A percentile compares a stretch with the other conserved stretches of the same genome.
Evolutionary conservation across 164 flowering plant genomes (phyloP).

Genomic region (Brasenia schreberi): DNA sequence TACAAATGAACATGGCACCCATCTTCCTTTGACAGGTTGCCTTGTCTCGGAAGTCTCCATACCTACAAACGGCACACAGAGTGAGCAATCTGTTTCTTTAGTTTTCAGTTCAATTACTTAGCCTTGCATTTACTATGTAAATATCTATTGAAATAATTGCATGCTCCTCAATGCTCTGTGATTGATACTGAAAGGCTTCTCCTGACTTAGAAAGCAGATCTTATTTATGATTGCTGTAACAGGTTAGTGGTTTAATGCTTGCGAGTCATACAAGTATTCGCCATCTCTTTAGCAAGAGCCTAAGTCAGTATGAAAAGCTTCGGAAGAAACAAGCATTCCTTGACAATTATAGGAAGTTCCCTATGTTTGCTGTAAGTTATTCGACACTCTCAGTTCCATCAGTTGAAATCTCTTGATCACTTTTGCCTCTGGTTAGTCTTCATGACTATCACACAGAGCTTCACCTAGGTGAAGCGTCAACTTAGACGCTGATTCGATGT

Average conservation of each 20-base stretch:
- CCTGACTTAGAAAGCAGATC: no score
- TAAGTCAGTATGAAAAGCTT: conserved; percentile 91
- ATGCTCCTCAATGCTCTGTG: no score
- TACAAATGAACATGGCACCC: neutral
- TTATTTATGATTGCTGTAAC: neutral
- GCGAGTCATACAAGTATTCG: conserved; percentile 98
- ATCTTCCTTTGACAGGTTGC: conserved; percentile 53
- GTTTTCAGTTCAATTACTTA: no score
- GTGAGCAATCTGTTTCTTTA: conserved; percentile 17
- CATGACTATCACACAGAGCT: no score
- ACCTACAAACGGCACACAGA: conserved; percentile 95
- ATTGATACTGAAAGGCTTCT: no score
- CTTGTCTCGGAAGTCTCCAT: conserved; percentile 93
- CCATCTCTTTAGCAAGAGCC: conserved; percentile 89
- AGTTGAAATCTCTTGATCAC: no score
- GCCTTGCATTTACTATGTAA: no score
- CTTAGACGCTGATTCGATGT: no score
- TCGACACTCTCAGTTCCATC: no score
- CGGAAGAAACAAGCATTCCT: conserved; percentile 98
- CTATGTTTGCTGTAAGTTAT: conserved; percentile 30
- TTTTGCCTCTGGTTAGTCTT: no score
- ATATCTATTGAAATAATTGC: no score
- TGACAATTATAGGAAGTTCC: conserved; percentile 92
- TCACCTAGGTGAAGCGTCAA: no score
- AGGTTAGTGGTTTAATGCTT: conserved; percentile 99